Base-by-base conservation (phyloP, 2,329 filamentous ascomycete genomes). In the Colletotrichum nymphaeae region DNA sequence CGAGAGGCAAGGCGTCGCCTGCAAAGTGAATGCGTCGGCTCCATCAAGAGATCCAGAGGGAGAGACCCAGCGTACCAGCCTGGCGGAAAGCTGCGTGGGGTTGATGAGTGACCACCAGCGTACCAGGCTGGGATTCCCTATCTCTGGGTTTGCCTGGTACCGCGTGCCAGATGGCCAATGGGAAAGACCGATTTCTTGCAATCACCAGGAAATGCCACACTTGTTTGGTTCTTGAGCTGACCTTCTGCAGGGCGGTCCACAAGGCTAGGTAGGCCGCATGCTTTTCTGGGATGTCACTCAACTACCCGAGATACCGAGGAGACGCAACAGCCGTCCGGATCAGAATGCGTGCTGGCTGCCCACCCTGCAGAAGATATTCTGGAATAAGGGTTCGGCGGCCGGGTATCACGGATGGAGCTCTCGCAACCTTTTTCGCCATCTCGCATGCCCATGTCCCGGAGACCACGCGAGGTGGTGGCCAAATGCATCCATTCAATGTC, bases 251-350 rank as follows among this genome's bases (percentile, higher is more conserved):
- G 42, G 2, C 5, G 67, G 49, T 46, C 70, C 70, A 56, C 56
- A 65, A 37, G 70, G 70, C 70, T 73, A 73, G 26, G 26, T 73
- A 73, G 26, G 26, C 70, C 70, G 60, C 32, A 64, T 49, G 24
- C 26, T n/a, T 57, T 22, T 28, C 6, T 35, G 32, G 67, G 35
- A 70, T 62, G 66, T 62, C 66, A 60, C 69, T 69, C 59, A 59
- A 14, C 7, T 35, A 49, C 11, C 55, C 56, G 28, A 53, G 30
- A 53, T 53, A 53, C 16, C 60, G n/a, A 53, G 9, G 56, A 22
- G 42, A 35, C 53, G 35, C 58, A 32, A 42, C 66, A 46, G 14
- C 37, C 30, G 37, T 53, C 32, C 63, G 66, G 59, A 64, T 55
- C 59, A 4, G 14, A 46, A 9, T 49, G 56, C 67, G 55, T 28